Conservation (phyloP, 148 eudicot genomes). For the Gaultheria prostrata region DNA sequence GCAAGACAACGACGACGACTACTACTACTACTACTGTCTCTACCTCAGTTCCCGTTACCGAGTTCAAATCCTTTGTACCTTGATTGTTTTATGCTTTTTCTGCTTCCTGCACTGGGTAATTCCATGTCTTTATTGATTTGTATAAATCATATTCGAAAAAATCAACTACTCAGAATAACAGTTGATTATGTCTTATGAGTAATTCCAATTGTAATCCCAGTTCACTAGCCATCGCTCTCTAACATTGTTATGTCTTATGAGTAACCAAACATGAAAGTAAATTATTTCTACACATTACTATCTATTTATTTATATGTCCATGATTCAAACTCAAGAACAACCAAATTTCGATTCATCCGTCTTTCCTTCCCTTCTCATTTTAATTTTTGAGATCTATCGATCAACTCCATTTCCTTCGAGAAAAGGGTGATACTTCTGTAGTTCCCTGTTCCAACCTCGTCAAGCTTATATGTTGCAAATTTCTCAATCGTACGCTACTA, state of each 20-base stretch:
- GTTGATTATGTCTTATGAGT: not conserved
- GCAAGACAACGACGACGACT: not conserved
- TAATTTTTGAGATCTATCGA: not conserved
- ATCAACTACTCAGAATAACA: not conserved
- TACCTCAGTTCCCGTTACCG: not conserved
- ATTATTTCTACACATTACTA: not conserved
- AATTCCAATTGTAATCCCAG: not conserved
- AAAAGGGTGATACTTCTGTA: too few species aligned
- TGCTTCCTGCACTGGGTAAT: not conserved
- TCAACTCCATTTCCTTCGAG: too few species aligned
- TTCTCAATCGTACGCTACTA: too few species aligned
- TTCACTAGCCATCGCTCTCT: not conserved
- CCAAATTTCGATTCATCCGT: too few species aligned
- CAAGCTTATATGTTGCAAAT: too few species aligned
- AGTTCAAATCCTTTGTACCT: not conserved
- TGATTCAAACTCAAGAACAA: too few species aligned
- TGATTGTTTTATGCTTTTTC: not conserved
- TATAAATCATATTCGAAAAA: not conserved
- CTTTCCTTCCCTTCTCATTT: too few species aligned
- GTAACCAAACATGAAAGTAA: not conserved
- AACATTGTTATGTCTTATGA: not conserved
- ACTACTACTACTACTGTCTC: not conserved
- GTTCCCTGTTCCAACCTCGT: too few species aligned
- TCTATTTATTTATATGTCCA: too few species aligned
- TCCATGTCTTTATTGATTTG: not conserved